Base-by-base conservation (phyloP, 306 rosid genomes). In the Sechiopsis laciniata region DNA sequence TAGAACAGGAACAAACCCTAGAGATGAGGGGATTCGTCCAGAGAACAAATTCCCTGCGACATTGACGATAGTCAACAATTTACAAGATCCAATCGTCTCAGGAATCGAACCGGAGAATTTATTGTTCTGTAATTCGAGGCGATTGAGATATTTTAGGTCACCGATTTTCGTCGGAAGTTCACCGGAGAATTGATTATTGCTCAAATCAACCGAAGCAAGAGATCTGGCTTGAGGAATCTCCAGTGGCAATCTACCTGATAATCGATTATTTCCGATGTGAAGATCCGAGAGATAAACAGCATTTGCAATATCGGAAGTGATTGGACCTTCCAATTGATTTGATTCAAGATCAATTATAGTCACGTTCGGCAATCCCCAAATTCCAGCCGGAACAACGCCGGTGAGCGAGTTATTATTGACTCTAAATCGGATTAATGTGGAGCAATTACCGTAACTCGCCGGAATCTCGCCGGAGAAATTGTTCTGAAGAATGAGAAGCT, bases 391-490 rank as follows among this genome's bases (percentile, higher is more conserved):
- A 16, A 95, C 74, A 0, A 70, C 42, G 8, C 99, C 99, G 3
- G 90, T 74, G 67, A 95, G 97, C 1, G 85, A 91, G 83, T 94
- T 94, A 10, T 79, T 10, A 70, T 80, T 85, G 5, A 94, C 97
- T 65, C 99, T 84, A 61, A 94, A 83, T 3, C 99, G 78, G 1
- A 0, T n/a, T 40, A 94, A 15, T 6, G 82, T 81, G 14, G 10
- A 46, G 78, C 99, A 94, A 40, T 78, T 65, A 0, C 79, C 88
- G 21, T 94, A 94, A 0, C 6, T 87, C 0, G 78, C 80, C 13
- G 99, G 99, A 73, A 94, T 94, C 75, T 77, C 79, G 3, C 99
- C 97, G 12, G 96, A 79, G 76, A 94, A 87, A 0, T 88, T 89
- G 84, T 94, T 94, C 85, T 94, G 88, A 54, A 88, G 87, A 10